Evolutionary conservation across 2,329 filamentous ascomycete genomes (phyloP), one percentile per base, ranked within the genome.

Genomic region (Botrytis fragariae): DNA sequence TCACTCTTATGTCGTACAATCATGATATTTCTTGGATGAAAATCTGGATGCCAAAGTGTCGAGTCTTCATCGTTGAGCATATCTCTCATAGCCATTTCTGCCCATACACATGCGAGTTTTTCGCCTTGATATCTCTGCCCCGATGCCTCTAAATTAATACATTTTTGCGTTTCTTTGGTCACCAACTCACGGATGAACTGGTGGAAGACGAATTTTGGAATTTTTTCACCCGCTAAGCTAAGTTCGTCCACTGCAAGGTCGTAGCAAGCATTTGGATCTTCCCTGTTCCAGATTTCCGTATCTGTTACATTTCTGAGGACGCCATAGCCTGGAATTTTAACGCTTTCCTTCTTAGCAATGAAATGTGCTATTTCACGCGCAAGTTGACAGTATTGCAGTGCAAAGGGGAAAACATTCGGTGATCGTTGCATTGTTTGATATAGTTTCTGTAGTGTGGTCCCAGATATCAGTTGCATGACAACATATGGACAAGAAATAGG

Each of bases 161-260:
- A 0, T 14, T 4, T 35, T 5, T 12, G 0, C 14, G 20, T 1
- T 10, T 44, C 44, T 22, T 32, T 25, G 3, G 6, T 3, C 4
- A 3, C 7, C 7, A 67, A 9, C 1, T 20, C 5, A 35, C 7
- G 0, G 22, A 67, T 20, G 22, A 51, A 37, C 0, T 2, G 9
- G 1, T 12, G 1, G 6, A 51, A 37, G 7, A 1, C 6, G 32
- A 25, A 22, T n/a, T 14, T n/a, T 25, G 63, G 22, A 8, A 51
- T n/a, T 2, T 7, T 5, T 18, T 1, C 6, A 25, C 32, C 44
- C 1, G 12, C 63, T 25, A 51, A n/a, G 25, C 16, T 8, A 20
- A 25, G 2, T 5, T 9, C 1, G 14, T 32, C 22, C 32, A 67
- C 63, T 0, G 14, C 32, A 48, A 67, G 44, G 4, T 8, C 20